A percentile compares a stretch with the other conserved stretches of the same genome.
These are phyloP conservation scores for Phytopythium vexans DNA, from an alignment of 352 stramenopile genomes.

Conservation along the genomic window DNA sequence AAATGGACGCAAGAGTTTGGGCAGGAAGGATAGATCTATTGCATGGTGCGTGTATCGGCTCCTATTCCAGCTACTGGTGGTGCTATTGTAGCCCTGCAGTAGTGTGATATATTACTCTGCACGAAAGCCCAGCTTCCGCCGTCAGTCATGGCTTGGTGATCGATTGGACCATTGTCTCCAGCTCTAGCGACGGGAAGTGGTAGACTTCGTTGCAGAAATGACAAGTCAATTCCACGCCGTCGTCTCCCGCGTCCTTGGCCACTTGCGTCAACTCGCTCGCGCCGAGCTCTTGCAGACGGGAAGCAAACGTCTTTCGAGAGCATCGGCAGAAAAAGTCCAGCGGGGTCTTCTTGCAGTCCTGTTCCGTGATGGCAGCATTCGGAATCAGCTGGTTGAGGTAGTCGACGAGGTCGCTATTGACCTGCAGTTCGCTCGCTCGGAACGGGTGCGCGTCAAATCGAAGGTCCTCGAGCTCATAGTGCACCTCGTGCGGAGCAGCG, in stretches of 20 bases:
- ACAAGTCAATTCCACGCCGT: constrained; percentile 71
- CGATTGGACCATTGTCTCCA: constrained; percentile 32
- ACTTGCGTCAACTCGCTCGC: constrained; percentile 44
- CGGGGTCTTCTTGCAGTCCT: constrained; percentile 52
- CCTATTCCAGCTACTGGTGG: too few relatives aligned
- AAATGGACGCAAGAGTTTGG: constrained; percentile 99
- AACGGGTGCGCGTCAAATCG: constrained; percentile 53
- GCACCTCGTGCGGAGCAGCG: constrained; percentile 38
- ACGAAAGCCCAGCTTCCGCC: too few relatives aligned
- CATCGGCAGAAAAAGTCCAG: constrained; percentile 86
- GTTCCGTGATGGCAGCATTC: constrained; percentile 52
- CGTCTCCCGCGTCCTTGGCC: constrained; percentile 37
- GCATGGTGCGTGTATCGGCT: too few relatives aligned
- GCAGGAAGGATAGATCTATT: constrained; percentile 91
- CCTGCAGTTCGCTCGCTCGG: constrained; percentile 35
- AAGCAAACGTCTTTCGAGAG: constrained; percentile 65
- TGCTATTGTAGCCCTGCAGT: too few relatives aligned
- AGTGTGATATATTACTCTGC: too few relatives aligned
- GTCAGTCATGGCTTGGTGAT: constrained; percentile 17
- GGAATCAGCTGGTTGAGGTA: constrained; percentile 80
- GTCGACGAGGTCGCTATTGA: constrained; percentile 55
- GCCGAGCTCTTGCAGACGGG: constrained; percentile 51
- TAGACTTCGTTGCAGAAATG: constrained; percentile 86
- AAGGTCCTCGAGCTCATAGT: constrained; percentile 67
- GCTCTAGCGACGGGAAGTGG: constrained; percentile 50